Conservation (phyloP, 495 filamentous ascomycete genomes). For the Aspergillus biplanus region DNA sequence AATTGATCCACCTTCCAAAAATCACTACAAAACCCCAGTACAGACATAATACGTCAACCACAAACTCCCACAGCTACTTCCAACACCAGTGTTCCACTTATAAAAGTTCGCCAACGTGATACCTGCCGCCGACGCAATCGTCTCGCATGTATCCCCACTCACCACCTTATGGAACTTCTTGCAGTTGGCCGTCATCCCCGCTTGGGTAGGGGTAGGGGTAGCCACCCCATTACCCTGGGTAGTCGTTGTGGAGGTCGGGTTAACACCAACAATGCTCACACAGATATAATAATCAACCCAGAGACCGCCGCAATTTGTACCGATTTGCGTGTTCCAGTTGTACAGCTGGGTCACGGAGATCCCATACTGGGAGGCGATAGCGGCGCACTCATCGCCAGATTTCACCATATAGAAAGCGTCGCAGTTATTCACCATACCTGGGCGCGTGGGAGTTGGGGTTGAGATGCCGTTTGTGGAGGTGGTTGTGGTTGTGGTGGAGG, state of each 20-base stretch:
- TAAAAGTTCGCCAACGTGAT: neutral
- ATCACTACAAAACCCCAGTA: slow-evolving; percentile 1
- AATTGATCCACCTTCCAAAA: no score
- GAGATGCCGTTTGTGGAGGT: slow-evolving; percentile 20
- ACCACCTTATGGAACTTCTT: neutral
- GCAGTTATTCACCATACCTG: slow-evolving; percentile 28
- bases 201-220: slow-evolving; percentile 4
- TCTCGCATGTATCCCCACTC: neutral
- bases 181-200: slow-evolving; percentile 1
- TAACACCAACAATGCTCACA: neutral
- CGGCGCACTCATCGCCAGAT: slow-evolving; percentile 28
- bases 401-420: slow-evolving; percentile 26
- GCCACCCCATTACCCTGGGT: neutral
- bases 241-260: neutral
- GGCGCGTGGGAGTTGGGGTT: slow-evolving; percentile 24
- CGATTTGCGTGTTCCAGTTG: slow-evolving; percentile 11
- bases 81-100: neutral
- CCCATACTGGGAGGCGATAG: slow-evolving; percentile 24
- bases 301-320: neutral
- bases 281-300: slow-evolving; percentile 2
- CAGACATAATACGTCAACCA: neutral
- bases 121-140: neutral
- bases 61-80: neutral
- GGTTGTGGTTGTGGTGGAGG: slow-evolving; percentile 13
- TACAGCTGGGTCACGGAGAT: slow-evolving; percentile 16